phyloP scores from a whole-genome alignment of 345 rosid species.

The Salix dunnii region DNA sequence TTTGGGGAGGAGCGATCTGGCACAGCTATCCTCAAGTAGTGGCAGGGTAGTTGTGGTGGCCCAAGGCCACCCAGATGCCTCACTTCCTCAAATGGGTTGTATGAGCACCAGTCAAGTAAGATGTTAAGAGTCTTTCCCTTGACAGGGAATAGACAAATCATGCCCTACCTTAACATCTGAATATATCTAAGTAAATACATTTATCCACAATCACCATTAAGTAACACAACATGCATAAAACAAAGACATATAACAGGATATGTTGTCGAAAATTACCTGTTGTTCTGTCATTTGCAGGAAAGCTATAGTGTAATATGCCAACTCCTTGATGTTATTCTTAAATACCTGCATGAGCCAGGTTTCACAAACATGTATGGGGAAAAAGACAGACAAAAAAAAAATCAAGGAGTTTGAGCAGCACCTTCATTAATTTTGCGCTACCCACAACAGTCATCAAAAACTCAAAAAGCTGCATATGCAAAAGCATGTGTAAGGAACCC shows the following conservation, averaged over 20 bases:
- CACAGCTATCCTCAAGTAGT: too few species aligned
- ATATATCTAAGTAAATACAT: background rate
- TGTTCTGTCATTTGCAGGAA: constrained; percentile 89
- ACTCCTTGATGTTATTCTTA: constrained; percentile 51
- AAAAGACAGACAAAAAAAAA: constrained; percentile 11
- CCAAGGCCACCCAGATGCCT: too few species aligned
- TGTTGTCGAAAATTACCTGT: constrained; percentile 46
- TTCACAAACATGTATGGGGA: background rate
- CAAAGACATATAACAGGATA: background rate
- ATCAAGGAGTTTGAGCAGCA: constrained; percentile 27
- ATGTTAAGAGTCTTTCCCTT: too few species aligned
- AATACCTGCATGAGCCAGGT: constrained; percentile 46
- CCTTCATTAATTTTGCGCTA: constrained; percentile 66
- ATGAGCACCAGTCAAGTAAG: too few species aligned
- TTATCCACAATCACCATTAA: background rate
- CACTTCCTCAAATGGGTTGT: too few species aligned
- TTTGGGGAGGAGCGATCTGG: too few species aligned
- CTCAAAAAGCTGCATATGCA: constrained; percentile 70
- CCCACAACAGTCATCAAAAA: constrained; percentile 77
- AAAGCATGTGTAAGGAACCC: constrained; percentile 22
- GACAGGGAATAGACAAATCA: too few species aligned
- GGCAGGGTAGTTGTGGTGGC: too few species aligned
- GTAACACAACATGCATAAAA: background rate
- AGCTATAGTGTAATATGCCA: constrained; percentile 73
- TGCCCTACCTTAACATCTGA: background rate